These are phyloP conservation scores for Rhynchospora pubera DNA, from an alignment of 176 grass and related monocot genomes.

Conservation along the genomic window DNA sequence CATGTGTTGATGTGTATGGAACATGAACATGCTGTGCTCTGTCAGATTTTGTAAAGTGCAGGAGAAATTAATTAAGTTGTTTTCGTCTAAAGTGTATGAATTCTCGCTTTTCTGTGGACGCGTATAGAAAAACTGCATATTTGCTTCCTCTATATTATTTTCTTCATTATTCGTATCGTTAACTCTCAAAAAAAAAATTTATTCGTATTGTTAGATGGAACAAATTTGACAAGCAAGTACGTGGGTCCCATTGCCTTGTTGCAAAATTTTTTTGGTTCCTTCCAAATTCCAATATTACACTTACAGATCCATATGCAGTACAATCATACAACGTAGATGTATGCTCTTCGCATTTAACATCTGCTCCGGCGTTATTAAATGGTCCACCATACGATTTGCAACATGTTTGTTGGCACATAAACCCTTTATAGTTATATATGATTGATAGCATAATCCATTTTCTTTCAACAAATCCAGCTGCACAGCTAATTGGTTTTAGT, in stretches of 20 bases:
- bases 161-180: no score
- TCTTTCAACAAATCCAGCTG: constrained; percentile 4
- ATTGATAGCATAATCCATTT: not conserved
- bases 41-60: no score
- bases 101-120: no score
- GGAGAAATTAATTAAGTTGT: no score
- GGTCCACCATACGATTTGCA: not conserved
- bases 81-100: no score
- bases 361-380: not conserved
- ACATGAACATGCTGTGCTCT: no score
- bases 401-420: not conserved
- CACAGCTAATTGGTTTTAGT: not conserved
- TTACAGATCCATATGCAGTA: not conserved
- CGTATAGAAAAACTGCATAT: no score
- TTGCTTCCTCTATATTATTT: no score
- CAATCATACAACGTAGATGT: no score
- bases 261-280: not conserved
- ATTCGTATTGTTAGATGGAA: not conserved
- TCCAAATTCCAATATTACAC: not conserved
- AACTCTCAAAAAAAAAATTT: no score
- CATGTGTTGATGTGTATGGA: no score
- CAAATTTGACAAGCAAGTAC: not conserved
- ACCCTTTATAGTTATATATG: not conserved
- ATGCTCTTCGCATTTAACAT: no score
- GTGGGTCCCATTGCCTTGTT: not conserved